Base-by-base conservation (phyloP, 2,329 filamentous ascomycete genomes). In the Fusarium coicis region DNA sequence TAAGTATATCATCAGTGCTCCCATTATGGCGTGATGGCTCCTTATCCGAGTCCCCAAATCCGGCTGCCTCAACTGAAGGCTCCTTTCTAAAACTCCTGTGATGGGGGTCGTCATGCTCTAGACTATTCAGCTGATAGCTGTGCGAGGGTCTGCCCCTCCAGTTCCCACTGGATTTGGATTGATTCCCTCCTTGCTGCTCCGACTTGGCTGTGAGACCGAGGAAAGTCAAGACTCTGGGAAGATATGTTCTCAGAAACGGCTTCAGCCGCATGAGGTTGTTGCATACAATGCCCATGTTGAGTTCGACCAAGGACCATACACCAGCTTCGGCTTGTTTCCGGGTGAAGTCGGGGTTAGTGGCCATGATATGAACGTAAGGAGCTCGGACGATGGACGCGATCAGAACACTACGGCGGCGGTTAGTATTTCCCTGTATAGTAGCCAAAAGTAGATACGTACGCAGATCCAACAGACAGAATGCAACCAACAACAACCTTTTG, bases 251-350 rank as follows among this genome's bases (percentile, higher is more conserved):
- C 2, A 62, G 18, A 16, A 62, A 49, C 2, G 56, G 61, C 19
- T 62, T 44, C 3, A 64, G 37, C 2, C 56, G 44, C 26, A 64
- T 64, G 10, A 44, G 2, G 3, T 62, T 50, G 37, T 61, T 62
- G 26, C 61, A 44, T 21, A 64, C 26, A 7, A 64, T 64, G 10
- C 44, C 44, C 56, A 64, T 50, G 14, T 52, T 62, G 8, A 64
- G 36, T 12, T 64, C 61, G 9, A 62, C 56, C 1, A 64, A 8
- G 1, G 44, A 64, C 37, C 61, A 63, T 18, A 63, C n/a, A 11
- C 55, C 55, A 7, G 43, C 43, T 12, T 49, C 43, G 8, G 61
- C 61, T n/a, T 63, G 55, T 28, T 61, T 63, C 10, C 30, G 37
- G 14, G 61, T 49, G 11, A 63, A 49, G 10, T 61, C 30, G 30